Evolutionary conservation across 139 green algal genomes (phyloP), one percentile per base, ranked within the genome.

Genomic region (Nannochloris sp.): DNA sequence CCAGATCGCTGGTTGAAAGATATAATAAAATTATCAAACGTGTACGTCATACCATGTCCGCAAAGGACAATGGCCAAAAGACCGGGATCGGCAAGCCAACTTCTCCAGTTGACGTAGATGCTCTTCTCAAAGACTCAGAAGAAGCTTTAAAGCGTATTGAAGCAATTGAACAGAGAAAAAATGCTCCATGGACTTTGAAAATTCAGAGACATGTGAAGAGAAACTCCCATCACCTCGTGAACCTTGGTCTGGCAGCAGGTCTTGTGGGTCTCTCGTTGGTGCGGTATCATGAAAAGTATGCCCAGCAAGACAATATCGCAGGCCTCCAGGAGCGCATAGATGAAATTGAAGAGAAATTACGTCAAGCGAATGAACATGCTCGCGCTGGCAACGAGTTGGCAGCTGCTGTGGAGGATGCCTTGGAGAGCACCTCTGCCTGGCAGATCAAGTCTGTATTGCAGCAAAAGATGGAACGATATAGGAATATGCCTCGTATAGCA

Each of bases 71-170:
- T 40, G 34, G 34, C 34, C 34, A 40, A 11, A 40, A 40, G 34
- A 40, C 34, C 9, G 34, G 34, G 34, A 40, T 40, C 34, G 34
- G 34, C 34, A 40, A 40, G 8, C 34, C 34, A 40, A 40, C 7
- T 11, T 40, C 34, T 40, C 7, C 4, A n/a, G 19, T 34, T 37
- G 44, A 76, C 3, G 46, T 84, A 14, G 71, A 66, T 31, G 53
- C 61, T 25, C 62, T 84, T 16, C 69, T 70, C 12, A 18, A 48
- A 3, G 63, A 76, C 18, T 44, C 61, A n/a, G 60, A 75, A 24
- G 58, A 70, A 23, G 50, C 67, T 18, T 58, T 84, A 23, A 55
- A 80, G 11, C 57, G 74, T 4, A 63, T 84, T 15, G 75, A 84
- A 3, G 54, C 14, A 1, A 7, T 79, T 1, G 57, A 80, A 53